phyloP scores from a whole-genome alignment of 2,329 filamentous ascomycete species.

The Alternaria burnsii region DNA sequence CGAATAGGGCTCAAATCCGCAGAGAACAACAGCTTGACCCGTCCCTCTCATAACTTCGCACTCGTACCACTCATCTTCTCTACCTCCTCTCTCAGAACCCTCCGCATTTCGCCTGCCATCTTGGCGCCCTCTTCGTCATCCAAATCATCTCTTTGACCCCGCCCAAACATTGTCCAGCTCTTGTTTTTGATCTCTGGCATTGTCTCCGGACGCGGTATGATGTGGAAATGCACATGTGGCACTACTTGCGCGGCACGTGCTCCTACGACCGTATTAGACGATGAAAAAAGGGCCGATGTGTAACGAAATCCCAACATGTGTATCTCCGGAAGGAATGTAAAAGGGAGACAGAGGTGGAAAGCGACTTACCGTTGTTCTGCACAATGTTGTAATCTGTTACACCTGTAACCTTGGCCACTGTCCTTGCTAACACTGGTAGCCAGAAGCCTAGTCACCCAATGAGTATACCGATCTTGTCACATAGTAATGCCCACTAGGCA shows the following conservation, averaged over 20 bases:
- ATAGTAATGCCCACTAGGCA: not conserved
- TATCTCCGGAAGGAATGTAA: not conserved
- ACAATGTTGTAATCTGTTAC: slow-evolving; percentile 93
- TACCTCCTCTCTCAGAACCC: slow-evolving; percentile 51
- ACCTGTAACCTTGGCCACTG: slow-evolving; percentile 73
- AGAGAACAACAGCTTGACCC: not conserved
- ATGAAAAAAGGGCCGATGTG: not conserved
- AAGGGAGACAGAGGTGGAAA: not conserved
- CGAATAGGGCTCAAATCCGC: not conserved
- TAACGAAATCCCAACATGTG: not conserved
- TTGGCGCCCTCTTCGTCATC: slow-evolving; percentile 75
- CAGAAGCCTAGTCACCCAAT: slow-evolving; percentile 52
- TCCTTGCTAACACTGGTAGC: slow-evolving; percentile 76
- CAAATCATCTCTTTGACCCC: slow-evolving; percentile 74
- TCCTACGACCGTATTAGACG: slow-evolving; percentile 55
- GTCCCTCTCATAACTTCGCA: slow-evolving; percentile 13
- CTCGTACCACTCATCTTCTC: slow-evolving; percentile 25
- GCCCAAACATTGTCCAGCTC: slow-evolving; percentile 85
- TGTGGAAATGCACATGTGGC: slow-evolving; percentile 91
- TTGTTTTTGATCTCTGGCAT: slow-evolving; percentile 62
- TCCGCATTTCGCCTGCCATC: slow-evolving; percentile 63
- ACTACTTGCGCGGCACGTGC: slow-evolving; percentile 90
- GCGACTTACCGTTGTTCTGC: slow-evolving; percentile 79
- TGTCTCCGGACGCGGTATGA: slow-evolving; percentile 79
- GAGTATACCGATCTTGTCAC: not conserved